Conservation (phyloP, 2,329 filamentous ascomycete species). For the Ceratocystis albifundus region DNA sequence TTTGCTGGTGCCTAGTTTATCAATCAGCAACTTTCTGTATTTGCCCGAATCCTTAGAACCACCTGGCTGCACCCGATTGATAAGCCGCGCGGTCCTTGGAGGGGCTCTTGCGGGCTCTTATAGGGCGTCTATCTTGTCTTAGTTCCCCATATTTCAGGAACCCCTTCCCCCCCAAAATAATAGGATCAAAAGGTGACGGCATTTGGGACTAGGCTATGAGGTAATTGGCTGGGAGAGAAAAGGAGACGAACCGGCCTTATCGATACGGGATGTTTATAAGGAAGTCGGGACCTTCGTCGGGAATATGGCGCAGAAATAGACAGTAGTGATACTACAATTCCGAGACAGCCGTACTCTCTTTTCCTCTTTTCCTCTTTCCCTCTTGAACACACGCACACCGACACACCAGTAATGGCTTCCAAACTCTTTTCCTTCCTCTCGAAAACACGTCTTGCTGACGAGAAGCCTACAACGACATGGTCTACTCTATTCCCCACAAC, state of each 20-base stretch:
- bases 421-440: slow-evolving; percentile 35
- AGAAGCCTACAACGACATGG: slow-evolving; percentile 24
- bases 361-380: background rate
- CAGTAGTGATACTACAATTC: too few species aligned
- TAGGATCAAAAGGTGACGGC: background rate
- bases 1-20: background rate
- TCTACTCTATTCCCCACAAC: slow-evolving; percentile 59
- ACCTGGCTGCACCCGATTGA: slow-evolving; percentile 12
- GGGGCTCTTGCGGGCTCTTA: background rate
- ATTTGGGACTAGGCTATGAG: background rate
- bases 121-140: background rate
- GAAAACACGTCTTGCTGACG: slow-evolving; percentile 28
- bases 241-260: background rate
- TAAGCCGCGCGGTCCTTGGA: slow-evolving; percentile 15
- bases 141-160: background rate
- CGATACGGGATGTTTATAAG: background rate
- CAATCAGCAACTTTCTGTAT: background rate
- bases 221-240: background rate
- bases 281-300: background rate
- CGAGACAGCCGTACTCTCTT: too few species aligned
- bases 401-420: slow-evolving; percentile 31
- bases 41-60: background rate
- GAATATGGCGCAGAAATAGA: too few species aligned
- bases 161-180: background rate
- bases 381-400: background rate